phyloP scores from a whole-genome alignment of 805 yeast genomes.

The Yarrowia bubula region DNA sequence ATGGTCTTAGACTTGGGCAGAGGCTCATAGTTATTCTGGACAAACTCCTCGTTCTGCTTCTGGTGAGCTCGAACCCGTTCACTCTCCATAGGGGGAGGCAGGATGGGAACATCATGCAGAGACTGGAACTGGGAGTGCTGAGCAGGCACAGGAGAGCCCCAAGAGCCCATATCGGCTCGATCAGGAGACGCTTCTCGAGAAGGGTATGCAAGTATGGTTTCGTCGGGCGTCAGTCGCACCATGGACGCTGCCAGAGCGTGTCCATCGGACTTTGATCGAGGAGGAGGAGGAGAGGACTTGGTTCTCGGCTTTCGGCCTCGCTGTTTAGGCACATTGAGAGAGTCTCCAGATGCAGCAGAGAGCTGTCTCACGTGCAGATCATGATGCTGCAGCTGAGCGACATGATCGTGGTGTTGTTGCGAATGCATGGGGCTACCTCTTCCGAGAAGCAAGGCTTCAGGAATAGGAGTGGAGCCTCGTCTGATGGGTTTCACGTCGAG shows the following conservation, averaged over 20 bases:
- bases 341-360: neutral
- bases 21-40: neutral
- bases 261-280: constrained; percentile 9
- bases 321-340: neutral
- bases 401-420: neutral
- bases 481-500: neutral
- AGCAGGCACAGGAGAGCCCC: neutral
- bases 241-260: constrained; percentile 2
- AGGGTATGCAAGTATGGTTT: neutral
- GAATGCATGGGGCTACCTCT: neutral
- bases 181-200: constrained; percentile 14
- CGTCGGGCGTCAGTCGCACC: constrained; percentile 12
- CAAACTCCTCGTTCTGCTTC: neutral
- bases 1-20: constrained; percentile 6
- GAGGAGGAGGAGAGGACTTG: neutral
- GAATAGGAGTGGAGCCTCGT: neutral
- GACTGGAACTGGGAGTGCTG: neutral
- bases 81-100: constrained; percentile 13
- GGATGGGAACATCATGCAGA: neutral
- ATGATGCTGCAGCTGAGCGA: neutral
- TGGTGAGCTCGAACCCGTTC: neutral
- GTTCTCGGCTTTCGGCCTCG: neutral
- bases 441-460: neutral
- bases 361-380: neutral
- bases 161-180: neutral